Evolutionary conservation across 2,329 filamentous ascomycete species (phyloP).

Genomic region (Neonectria faginata): DNA sequence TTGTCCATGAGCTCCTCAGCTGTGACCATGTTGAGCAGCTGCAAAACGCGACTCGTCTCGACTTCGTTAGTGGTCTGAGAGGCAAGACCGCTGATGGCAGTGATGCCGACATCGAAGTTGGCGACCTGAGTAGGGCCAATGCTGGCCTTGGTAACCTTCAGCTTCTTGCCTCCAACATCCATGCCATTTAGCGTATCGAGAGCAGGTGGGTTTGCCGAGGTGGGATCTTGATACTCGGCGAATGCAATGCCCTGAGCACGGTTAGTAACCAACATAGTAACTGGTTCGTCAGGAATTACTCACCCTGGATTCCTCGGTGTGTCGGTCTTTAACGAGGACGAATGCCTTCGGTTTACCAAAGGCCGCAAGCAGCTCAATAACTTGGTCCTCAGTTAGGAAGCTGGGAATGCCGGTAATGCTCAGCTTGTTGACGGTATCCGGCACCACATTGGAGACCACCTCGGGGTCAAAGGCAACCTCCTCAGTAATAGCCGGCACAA

Average conservation of each 20-base stretch:
- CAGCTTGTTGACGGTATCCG: conserved; percentile 95
- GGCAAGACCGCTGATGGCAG: conserved; percentile 97
- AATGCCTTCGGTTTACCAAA: conserved; percentile 97
- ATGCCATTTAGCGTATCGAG: conserved; percentile 93
- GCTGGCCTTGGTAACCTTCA: conserved; percentile 90
- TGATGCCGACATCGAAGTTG: conserved; percentile 94
- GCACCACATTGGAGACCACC: conserved; percentile 81
- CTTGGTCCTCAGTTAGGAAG: conserved; percentile 91
- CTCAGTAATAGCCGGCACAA: conserved; percentile 83
- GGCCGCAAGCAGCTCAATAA: conserved; percentile 87
- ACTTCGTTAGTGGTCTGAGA: conserved; percentile 84
- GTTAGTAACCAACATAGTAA: conserved; percentile 45
- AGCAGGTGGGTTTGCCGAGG: conserved; percentile 79
- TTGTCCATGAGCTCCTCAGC: conserved; percentile 92
- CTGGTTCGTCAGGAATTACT: conserved; percentile 48
- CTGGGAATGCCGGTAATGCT: conserved; percentile 89
- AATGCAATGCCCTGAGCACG: conserved; percentile 85
- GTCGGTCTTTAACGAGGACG: conserved; percentile 85
- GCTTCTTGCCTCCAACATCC: conserved; percentile 86
- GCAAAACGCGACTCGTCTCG: conserved; percentile 85
- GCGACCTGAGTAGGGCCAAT: conserved; percentile 93
- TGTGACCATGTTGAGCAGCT: conserved; percentile 98
- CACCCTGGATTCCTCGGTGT: conserved; percentile 88
- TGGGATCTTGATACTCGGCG: conserved; percentile 88
- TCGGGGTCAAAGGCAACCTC: conserved; percentile 80